Evolutionary conservation across 352 stramenopile species (phyloP).

Genomic region (Synura sp.): DNA sequence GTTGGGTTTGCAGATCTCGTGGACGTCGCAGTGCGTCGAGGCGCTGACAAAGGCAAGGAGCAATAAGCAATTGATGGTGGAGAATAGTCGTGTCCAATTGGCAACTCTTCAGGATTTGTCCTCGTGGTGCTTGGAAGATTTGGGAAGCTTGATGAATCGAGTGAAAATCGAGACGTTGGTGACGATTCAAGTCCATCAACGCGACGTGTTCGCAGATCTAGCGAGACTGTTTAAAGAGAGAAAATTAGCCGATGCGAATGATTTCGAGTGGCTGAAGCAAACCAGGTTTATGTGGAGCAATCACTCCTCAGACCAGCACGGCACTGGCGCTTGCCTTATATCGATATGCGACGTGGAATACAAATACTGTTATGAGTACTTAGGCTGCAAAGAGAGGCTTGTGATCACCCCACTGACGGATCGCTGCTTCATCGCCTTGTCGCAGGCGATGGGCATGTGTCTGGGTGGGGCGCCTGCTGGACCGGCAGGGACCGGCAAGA

Average conservation of each 20-base stretch:
- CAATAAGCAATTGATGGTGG: constrained; percentile 78
- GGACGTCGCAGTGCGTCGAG: constrained; percentile 82
- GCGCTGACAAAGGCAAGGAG: constrained; percentile 74
- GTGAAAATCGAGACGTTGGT: constrained; percentile 87
- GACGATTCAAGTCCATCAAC: constrained; percentile 89
- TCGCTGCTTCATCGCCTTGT: constrained; percentile 83
- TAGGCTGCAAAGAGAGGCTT: constrained; percentile 81
- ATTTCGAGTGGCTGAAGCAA: constrained; percentile 93
- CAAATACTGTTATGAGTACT: constrained; percentile 86
- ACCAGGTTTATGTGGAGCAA: constrained; percentile 78
- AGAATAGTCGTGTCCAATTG: constrained; percentile 68
- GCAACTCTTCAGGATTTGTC: constrained; percentile 72
- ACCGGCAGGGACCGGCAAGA: constrained; percentile 74
- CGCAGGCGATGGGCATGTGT: constrained; percentile 82
- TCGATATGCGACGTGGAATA: constrained; percentile 88
- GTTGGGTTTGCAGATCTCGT: constrained; percentile 86
- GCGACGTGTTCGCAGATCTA: constrained; percentile 84
- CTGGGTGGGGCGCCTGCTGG: constrained; percentile 77
- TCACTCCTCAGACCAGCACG: constrained; percentile 68
- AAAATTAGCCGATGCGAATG: constrained; percentile 77
- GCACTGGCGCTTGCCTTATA: constrained; percentile 76
- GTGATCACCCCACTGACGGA: constrained; percentile 84
- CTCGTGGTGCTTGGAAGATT: constrained; percentile 77
- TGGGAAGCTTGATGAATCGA: constrained; percentile 78
- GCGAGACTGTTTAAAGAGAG: constrained; percentile 81